These are phyloP conservation scores for Colletotrichum sp. DNA, from an alignment of 2,329 filamentous ascomycete species.

Conservation along the genomic window DNA sequence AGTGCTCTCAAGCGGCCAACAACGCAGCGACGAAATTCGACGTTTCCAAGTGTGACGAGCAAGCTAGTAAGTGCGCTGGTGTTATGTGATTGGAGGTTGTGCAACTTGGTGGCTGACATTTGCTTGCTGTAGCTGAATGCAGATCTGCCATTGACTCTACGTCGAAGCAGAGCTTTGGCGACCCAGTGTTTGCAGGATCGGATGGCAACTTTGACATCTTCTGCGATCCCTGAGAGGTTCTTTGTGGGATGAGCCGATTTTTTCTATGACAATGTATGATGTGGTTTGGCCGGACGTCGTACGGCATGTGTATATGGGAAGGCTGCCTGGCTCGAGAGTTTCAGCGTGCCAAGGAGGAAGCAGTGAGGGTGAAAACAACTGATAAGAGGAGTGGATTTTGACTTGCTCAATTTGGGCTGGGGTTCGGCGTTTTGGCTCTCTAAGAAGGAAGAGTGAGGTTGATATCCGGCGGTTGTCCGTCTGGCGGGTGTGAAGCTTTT, in stretches of 20 bases:
- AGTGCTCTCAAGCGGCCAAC: slow-evolving; percentile 49
- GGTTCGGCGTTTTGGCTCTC: not conserved
- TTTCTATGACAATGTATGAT: not conserved
- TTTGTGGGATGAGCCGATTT: not conserved
- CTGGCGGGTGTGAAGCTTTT: not conserved
- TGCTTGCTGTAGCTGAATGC: slow-evolving; percentile 39
- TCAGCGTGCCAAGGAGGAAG: not conserved
- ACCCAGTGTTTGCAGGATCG: slow-evolving; percentile 41
- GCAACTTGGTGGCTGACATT: not conserved
- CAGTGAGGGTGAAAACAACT: not conserved
- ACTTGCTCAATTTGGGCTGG: not conserved
- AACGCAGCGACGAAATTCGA: slow-evolving; percentile 33
- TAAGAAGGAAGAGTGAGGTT: not conserved
- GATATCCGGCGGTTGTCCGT: not conserved
- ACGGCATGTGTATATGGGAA: not conserved
- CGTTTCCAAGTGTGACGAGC: slow-evolving; percentile 50
- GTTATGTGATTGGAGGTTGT: not conserved
- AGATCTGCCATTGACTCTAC: slow-evolving; percentile 35
- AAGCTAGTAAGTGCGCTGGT: slow-evolving; percentile 43
- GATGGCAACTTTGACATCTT: slow-evolving; percentile 52
- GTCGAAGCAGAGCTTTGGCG: slow-evolving; percentile 24
- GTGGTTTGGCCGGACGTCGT: not conserved
- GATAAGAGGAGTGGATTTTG: not conserved
- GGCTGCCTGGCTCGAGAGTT: not conserved
- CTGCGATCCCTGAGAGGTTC: slow-evolving; percentile 41